These are phyloP conservation scores for Phialophora verrucosa DNA, from an alignment of 2,329 filamentous ascomycete species.

Conservation along the genomic window DNA sequence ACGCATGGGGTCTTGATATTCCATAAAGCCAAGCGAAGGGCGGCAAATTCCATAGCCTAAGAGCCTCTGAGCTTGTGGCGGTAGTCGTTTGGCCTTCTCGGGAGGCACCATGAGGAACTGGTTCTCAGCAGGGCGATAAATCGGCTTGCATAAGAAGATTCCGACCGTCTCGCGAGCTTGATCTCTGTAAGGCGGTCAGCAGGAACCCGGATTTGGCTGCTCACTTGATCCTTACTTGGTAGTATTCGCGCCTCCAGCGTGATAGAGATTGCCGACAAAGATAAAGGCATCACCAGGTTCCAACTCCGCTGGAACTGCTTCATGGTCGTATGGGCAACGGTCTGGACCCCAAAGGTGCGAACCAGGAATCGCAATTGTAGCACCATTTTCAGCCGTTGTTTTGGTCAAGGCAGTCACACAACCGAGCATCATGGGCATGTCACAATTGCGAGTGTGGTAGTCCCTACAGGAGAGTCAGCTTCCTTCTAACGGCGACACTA, in stretches of 20 bases:
- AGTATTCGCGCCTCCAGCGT: constrained; percentile 44
- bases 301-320: constrained; percentile 43
- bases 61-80: constrained; percentile 37
- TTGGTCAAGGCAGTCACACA: constrained; percentile 46
- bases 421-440: constrained; percentile 49
- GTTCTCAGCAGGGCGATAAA: constrained; percentile 40
- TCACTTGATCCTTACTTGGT: constrained; percentile 29
- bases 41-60: constrained; percentile 40
- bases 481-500: constrained; percentile 44
- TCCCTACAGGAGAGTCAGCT: constrained; percentile 33
- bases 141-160: constrained; percentile 34
- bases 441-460: constrained; percentile 43
- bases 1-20: constrained; percentile 39
- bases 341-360: constrained; percentile 41
- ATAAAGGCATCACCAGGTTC: constrained; percentile 47
- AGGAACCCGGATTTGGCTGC: background rate
- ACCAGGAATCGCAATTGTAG: constrained; percentile 43
- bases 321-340: constrained; percentile 34
- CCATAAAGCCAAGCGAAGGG: constrained; percentile 37
- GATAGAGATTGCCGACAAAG: constrained; percentile 45
- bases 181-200: constrained; percentile 26
- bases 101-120: constrained; percentile 41
- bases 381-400: constrained; percentile 42
- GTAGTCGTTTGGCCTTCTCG: constrained; percentile 37
- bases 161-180: constrained; percentile 35